Evolutionary conservation across 2,329 filamentous ascomycete genomes (phyloP).

Genomic region (Verticillium tricorpus): DNA sequence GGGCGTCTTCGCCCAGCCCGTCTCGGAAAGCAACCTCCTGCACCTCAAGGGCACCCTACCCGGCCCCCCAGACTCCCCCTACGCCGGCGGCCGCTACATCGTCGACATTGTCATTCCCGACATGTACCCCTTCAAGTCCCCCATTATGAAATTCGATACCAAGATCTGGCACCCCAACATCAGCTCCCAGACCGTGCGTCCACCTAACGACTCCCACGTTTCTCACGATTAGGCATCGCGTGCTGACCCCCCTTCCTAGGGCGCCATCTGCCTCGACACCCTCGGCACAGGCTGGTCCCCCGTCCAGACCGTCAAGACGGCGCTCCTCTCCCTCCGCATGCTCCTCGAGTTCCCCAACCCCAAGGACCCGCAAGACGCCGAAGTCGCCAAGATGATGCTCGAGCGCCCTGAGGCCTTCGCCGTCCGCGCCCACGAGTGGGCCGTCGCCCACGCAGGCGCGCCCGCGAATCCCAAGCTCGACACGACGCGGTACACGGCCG

Average conservation of each 20-base stretch:
- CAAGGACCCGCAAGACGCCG: conserved; percentile 93
- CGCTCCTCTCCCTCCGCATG: conserved; percentile 87
- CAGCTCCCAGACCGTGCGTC: conserved; percentile 81
- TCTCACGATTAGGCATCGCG: not conserved
- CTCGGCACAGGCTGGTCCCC: conserved; percentile 89
- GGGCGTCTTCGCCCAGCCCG: conserved; percentile 65
- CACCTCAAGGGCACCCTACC: conserved; percentile 79
- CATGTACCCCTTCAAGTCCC: conserved; percentile 91
- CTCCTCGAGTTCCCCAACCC: conserved; percentile 91
- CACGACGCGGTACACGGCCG: conserved; percentile 20
- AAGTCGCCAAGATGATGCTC: conserved; percentile 88
- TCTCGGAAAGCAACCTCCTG: conserved; percentile 66
- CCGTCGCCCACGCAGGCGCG: conserved; percentile 76
- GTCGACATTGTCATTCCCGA: conserved; percentile 85
- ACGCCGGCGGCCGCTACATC: conserved; percentile 76
- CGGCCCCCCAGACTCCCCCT: conserved; percentile 88
- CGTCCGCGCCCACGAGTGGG: conserved; percentile 84
- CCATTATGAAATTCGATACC: conserved; percentile 85
- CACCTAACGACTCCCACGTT: not conserved
- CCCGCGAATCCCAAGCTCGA: conserved; percentile 40
- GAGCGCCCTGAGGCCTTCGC: conserved; percentile 75
- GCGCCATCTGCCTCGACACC: conserved; percentile 94
- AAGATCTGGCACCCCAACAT: conserved; percentile 98
- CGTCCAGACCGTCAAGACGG: conserved; percentile 92
- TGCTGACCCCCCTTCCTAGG: conserved; percentile 45